phyloP scores from a whole-genome alignment of 768 basidiomycete genomes.

The Xanthoconium stramineum region DNA sequence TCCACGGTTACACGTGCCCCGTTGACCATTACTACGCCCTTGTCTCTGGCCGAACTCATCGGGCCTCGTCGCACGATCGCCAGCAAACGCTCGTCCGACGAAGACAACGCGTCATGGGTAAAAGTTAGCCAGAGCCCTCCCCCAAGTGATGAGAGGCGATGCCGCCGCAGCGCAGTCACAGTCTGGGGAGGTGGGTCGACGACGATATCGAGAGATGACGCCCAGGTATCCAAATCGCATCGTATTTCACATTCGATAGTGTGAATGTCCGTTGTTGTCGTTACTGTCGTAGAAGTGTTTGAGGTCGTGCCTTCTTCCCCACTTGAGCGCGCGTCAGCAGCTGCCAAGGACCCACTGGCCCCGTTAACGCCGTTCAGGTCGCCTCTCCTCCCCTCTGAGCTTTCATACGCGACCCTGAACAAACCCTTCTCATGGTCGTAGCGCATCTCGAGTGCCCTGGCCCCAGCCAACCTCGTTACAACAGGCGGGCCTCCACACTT shows the following conservation, averaged over 20 bases:
- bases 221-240: slow-evolving; percentile 92
- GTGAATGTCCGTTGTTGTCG: slow-evolving; percentile 33
- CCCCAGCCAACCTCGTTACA: slow-evolving; percentile 79
- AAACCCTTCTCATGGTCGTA: slow-evolving; percentile 86
- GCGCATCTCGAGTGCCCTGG: slow-evolving; percentile 64
- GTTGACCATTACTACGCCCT: slow-evolving; percentile 84
- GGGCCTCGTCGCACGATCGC: slow-evolving; percentile 75
- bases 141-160: slow-evolving; percentile 80
- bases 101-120: slow-evolving; percentile 77
- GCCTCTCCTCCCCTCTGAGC: slow-evolving; percentile 47
- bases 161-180: slow-evolving; percentile 80
- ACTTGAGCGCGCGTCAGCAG: slow-evolving; percentile 10
- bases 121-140: slow-evolving; percentile 95
- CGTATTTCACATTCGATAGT: slow-evolving; percentile 86
- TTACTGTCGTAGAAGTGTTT: not conserved
- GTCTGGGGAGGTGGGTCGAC: slow-evolving; percentile 89
- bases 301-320: slow-evolving; percentile 12
- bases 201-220: slow-evolving; percentile 76
- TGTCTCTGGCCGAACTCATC: slow-evolving; percentile 59
- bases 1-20: slow-evolving; percentile 83
- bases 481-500: slow-evolving; percentile 93
- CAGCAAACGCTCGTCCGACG: slow-evolving; percentile 72
- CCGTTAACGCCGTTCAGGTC: slow-evolving; percentile 24
- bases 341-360: slow-evolving; percentile 2
- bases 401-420: slow-evolving; percentile 84